Conservation (phyloP, 805 yeast genomes). For the Scheffersomyces ergatensis region DNA sequence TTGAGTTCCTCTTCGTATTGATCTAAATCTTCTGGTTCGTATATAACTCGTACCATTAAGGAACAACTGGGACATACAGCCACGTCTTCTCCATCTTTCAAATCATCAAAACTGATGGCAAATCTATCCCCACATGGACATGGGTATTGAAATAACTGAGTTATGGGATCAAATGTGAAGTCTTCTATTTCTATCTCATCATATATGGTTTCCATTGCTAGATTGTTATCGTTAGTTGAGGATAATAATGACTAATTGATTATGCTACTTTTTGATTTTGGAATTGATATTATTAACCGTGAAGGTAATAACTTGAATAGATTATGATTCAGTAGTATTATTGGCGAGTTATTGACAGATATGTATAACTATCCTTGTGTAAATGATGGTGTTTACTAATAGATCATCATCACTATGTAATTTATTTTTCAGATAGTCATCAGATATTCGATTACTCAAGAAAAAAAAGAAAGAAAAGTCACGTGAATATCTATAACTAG, state of each 20-base stretch:
- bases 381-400: too few species aligned
- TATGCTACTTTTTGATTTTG: too few species aligned
- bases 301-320: too few species aligned
- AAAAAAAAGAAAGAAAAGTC: too few species aligned
- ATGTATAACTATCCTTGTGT: too few species aligned
- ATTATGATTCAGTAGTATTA: too few species aligned
- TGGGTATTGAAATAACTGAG: constrained; percentile 85
- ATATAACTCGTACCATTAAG: constrained; percentile 86
- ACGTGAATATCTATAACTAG: not conserved
- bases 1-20: constrained; percentile 35
- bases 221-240: too few species aligned
- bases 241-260: not conserved
- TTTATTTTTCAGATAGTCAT: too few species aligned
- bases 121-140: constrained; percentile 98
- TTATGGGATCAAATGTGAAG: constrained; percentile 83
- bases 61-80: constrained; percentile 98
- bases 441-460: too few species aligned
- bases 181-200: constrained; percentile 98
- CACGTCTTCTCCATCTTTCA: constrained; percentile 85
- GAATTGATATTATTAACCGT: too few species aligned
- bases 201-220: constrained; percentile 66
- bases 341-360: too few species aligned
- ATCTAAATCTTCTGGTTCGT: constrained; percentile 61
- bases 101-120: constrained; percentile 80
- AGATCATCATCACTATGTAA: too few species aligned